phyloP scores from a whole-genome alignment of 306 rosid genomes.

The Lathyrus sativus region DNA sequence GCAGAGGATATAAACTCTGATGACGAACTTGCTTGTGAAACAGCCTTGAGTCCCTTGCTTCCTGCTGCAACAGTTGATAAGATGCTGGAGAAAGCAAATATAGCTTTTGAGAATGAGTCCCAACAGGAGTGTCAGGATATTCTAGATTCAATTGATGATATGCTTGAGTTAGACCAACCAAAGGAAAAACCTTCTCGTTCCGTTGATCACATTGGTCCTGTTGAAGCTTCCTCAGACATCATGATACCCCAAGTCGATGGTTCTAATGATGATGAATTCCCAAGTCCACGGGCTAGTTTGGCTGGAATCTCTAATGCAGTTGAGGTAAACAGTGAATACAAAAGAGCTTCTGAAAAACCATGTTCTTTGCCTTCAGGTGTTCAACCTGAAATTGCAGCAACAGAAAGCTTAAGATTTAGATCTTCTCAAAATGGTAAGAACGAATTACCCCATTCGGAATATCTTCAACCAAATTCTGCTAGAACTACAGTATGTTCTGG shows the following conservation, averaged over 20 bases:
- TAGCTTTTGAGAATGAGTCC: too few species aligned
- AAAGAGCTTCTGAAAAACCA: constrained; percentile 44
- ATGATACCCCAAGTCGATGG: constrained; percentile 73
- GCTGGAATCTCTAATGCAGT: constrained; percentile 46
- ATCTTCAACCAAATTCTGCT: too few species aligned
- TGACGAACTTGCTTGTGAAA: constrained; percentile 83
- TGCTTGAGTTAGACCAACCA: constrained; percentile 51
- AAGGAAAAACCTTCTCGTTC: constrained; percentile 46
- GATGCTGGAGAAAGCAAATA: too few species aligned
- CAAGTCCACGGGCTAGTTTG: constrained; percentile 53
- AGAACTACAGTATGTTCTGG: too few species aligned
- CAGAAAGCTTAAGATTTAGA: too few species aligned
- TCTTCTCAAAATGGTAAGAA: too few species aligned
- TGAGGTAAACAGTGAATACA: constrained; percentile 42
- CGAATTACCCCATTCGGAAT: too few species aligned
- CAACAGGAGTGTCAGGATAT: too few species aligned
- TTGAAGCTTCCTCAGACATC: constrained; percentile 41
- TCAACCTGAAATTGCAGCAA: too few species aligned
- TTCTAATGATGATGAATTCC: constrained; percentile 55
- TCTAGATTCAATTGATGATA: too few species aligned
- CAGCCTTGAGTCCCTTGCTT: constrained; percentile 74
- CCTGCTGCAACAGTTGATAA: too few species aligned
- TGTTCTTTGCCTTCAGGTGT: too few species aligned
- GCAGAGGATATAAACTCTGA: constrained; percentile 73
- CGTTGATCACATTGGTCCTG: constrained; percentile 38